These are phyloP conservation scores for Aspergillus sojae DNA, from an alignment of 2,329 filamentous ascomycete genomes.

Conservation along the genomic window DNA sequence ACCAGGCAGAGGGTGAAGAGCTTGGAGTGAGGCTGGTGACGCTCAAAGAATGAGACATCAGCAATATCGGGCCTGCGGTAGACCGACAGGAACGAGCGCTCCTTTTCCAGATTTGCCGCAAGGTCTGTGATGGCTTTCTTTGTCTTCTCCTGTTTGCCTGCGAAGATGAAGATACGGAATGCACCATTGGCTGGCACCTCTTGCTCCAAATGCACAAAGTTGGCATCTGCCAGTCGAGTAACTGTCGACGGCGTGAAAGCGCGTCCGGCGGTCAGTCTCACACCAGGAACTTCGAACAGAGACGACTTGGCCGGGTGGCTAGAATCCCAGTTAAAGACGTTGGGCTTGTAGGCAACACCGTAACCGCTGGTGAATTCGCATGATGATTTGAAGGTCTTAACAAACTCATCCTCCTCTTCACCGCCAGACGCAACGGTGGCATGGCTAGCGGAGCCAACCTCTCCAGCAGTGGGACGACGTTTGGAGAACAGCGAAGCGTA, in stretches of 20 bases:
- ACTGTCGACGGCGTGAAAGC: conserved; percentile 79
- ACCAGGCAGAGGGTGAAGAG: conserved; percentile 81
- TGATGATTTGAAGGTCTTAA: conserved; percentile 85
- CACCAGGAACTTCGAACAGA: conserved; percentile 67
- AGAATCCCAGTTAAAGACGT: conserved; percentile 80
- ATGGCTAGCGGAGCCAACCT: conserved; percentile 68
- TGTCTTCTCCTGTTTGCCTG: conserved; percentile 65
- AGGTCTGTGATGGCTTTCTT: conserved; percentile 70
- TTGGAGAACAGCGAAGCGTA: conserved; percentile 90
- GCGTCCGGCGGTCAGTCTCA: conserved; percentile 71
- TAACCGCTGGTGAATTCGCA: conserved; percentile 94
- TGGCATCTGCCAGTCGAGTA: conserved; percentile 84
- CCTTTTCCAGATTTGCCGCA: conserved; percentile 63
- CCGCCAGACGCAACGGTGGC: conserved; percentile 28
- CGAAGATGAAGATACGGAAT: conserved; percentile 84
- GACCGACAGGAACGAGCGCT: conserved; percentile 70
- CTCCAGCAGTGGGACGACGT: conserved; percentile 70
- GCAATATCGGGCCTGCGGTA: conserved; percentile 66
- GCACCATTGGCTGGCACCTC: conserved; percentile 86
- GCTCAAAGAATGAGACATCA: conserved; percentile 73
- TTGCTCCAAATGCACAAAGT: conserved; percentile 87
- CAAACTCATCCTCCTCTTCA: conserved; percentile 67
- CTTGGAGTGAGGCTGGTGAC: conserved; percentile 78
- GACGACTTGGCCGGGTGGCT: conserved; percentile 71
- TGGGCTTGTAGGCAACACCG: conserved; percentile 81